Base-by-base conservation (phyloP, 179 eudicot genomes). In the Carnegiea gigantea region DNA sequence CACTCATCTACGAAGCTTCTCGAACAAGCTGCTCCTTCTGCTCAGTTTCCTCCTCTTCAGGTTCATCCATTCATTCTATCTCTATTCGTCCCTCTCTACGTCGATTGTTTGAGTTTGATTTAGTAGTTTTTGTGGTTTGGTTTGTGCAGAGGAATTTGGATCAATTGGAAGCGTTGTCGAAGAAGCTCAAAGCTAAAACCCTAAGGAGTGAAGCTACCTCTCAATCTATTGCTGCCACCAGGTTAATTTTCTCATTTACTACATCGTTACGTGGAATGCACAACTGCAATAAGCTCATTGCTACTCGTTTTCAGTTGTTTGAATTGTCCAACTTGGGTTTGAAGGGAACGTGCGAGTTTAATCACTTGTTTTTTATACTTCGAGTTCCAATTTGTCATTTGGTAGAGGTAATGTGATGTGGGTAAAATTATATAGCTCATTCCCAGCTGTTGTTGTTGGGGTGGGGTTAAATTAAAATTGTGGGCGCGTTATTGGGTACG, bases 41-140 rank as follows among this genome's bases (percentile, higher is more conserved):
- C 98, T 40, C 98, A 95, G 85, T 95, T 95, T 73, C 98, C 98
- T 70, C 98, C 98, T 86, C 97, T 95, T 24, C 98, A 95, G 94
- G 98, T 93, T 30, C 68, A 18, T 75, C 20, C 46, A 5, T 17
- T 53, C 26, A 17, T 54, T 71, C 43, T 59, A 81, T 70, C 53
- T 24, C 64, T 10, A 8, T 54, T 36, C 51, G 3, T 13, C 62
- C 44, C 36, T 36, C 18, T 36, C n/a, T 75, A 6, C 23, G 23
- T n/a, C 21, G 13, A 20, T 36, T 26, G 9, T 71, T 4, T 79
- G 43, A 13, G 64, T 2, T 24, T 17, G 53, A 9, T 48, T 48
- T 20, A 17, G 11, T 36, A 51, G 13, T 53, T 53, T 54, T 40
- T 3, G 17, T 17, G 0, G 0, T 46, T 15, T 12, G 30, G 17